Evolutionary conservation across 768 basidiomycete species (phyloP), one percentile per base, ranked within the genome.

Genomic region (Boletus coccyginus): DNA sequence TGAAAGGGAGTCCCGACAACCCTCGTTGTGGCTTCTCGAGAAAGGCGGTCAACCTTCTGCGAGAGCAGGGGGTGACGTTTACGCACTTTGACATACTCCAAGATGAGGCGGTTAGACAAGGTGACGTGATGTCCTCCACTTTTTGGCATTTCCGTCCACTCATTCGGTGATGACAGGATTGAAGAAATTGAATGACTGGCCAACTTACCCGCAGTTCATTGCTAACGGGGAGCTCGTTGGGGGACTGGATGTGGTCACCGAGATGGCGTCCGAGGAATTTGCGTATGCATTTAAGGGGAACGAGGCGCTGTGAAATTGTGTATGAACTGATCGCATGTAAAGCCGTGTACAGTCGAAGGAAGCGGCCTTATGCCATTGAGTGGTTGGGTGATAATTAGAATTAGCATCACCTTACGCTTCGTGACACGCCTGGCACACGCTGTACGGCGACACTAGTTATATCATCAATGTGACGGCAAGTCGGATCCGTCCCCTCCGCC

Each of bases 161-260:
- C 44, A 64, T 41, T 11, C 4, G n/a, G 32, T 17, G 50, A 39
- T 43, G 46, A 33, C 59, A 84, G 93, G 82, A 67, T 80, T 87
- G 50, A 87, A 87, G 74, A 81, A 77, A 58, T 66, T 92, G 57
- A 95, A 95, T 66, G 81, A 94, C 57, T 95, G 93, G 93, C 93
- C 93, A 0, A 96, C 90, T 5, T 92, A 82, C 75, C 90, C 91
- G 4, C 91, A 93, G 67, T 77, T 96, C 21, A 88, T 94, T 60
- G 77, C 94, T 49, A 84, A 91, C 3, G 95, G 97, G 7, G 93
- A 98, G 70, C 80, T 99, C 17, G 86, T 97, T 16, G 96, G 96
- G n/a, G 96, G 96, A 5, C 73, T 98, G 50, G 96, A 99, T 68
- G 87, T 98, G 50, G 82, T 95, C 24, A 82, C 85, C 70, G 96